phyloP scores from a whole-genome alignment of 345 rosid genomes.

The Eucalyptus cloeziana region DNA sequence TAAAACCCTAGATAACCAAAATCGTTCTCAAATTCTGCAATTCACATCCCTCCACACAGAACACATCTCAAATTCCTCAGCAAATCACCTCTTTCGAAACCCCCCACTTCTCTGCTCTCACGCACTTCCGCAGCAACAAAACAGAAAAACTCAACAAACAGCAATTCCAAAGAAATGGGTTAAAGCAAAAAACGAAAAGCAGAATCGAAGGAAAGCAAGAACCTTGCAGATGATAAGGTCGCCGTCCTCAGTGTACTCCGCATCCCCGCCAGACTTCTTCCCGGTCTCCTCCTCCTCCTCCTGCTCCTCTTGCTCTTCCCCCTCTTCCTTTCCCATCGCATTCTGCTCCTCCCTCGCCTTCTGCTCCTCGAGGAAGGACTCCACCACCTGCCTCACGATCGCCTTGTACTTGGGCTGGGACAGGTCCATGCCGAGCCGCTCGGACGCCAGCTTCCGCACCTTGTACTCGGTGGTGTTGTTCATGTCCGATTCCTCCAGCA shows the following conservation, averaged over 20 bases:
- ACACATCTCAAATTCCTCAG: neutral
- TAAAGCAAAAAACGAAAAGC: neutral
- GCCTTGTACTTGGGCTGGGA: slow-evolving; percentile 52
- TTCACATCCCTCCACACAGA: neutral
- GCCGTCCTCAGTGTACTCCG: slow-evolving; percentile 69
- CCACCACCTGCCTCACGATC: slow-evolving; percentile 44
- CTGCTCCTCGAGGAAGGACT: slow-evolving; percentile 51
- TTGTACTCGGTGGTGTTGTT: slow-evolving; percentile 54
- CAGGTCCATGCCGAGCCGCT: slow-evolving; percentile 56
- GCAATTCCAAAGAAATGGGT: neutral
- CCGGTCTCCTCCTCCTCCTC: neutral
- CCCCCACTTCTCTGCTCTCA: neutral
- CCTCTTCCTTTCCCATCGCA: neutral
- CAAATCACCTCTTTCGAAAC: neutral
- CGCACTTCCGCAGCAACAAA: neutral
- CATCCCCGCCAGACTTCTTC: neutral
- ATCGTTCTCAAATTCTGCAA: neutral
- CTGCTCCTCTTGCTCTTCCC: neutral
- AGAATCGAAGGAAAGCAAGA: neutral
- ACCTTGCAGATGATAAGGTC: slow-evolving; percentile 79
- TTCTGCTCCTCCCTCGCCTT: slow-evolving; percentile 10
- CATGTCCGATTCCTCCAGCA: slow-evolving; percentile 67
- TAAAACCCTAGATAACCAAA: neutral
- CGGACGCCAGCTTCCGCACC: slow-evolving; percentile 62
- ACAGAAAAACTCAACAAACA: neutral